Evolutionary conservation across 2,329 filamentous ascomycete genomes (phyloP), one percentile per base, ranked within the genome.

Genomic region (Talaromyces amestolkiae): DNA sequence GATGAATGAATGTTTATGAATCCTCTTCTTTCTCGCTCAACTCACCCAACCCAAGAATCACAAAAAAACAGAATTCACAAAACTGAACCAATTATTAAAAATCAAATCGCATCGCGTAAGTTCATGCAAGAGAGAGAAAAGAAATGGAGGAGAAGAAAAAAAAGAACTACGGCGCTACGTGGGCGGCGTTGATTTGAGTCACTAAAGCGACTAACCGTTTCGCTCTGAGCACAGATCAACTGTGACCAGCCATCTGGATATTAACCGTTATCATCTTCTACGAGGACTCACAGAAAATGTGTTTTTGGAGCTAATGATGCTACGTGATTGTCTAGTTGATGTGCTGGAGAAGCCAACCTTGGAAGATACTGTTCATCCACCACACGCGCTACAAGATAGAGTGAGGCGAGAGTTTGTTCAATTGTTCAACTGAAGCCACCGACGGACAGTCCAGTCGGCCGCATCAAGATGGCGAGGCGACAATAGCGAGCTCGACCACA

Each of bases 181-280:
- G 75, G 72, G 73, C 74, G 70, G 67, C 59, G 59, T 68, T 75
- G 72, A 76, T 71, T 73, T 73, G 73, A 35, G 69, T 67, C 39
- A 45, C 47, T 51, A 27, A 58, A 35, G 6, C 3, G 51, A 63
- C 61, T 45, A 43, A 61, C 59, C 59, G 41, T 22, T 61, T 61
- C 24, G 56, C 37, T 59, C 22, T 19, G 39, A 59, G 56, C 56
- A 59, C 56, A 59, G 56, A 59, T 59, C 56, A 59, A 59, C 39
- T 45, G 8, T 33, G 19, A 59, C 56, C 56, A 59, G 56, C 56
- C 37, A 59, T 45, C 39, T 59, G 37, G 43, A 59, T 59, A 43
- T 59, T 59, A 31, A 56, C n/a, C 33, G 53, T 37, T 56, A 56
- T 56, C n/a, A 9, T 11, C 3, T 17, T 35, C 7, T 56, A 22